Evolutionary conservation across 1,139 yeast species (phyloP).

Genomic region (Geotrichum siamense): DNA sequence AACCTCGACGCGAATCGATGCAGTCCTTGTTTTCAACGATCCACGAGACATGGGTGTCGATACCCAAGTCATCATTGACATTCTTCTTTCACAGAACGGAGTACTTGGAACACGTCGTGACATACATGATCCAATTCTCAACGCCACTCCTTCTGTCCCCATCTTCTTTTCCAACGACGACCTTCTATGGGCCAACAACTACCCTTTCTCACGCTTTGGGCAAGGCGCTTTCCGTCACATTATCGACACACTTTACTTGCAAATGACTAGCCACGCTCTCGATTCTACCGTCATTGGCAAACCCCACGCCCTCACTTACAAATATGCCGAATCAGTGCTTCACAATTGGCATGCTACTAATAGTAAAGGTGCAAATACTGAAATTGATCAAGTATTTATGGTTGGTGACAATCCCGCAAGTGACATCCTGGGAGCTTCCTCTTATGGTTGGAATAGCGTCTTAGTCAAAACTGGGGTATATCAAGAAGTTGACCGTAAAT

Average conservation of each 20-base stretch:
- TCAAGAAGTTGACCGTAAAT: constrained; percentile 54
- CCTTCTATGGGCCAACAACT: constrained; percentile 86
- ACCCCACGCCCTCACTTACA: constrained; percentile 74
- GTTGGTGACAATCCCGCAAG: constrained; percentile 95
- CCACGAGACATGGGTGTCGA: constrained; percentile 89
- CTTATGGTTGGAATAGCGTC: constrained; percentile 80
- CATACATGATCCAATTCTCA: constrained; percentile 18
- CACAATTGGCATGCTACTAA: too few relatives aligned
- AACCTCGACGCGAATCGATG: constrained; percentile 33
- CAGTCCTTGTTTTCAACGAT: constrained; percentile 81
- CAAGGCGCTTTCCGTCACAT: constrained; percentile 80
- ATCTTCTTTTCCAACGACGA: constrained; percentile 84
- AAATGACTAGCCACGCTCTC: constrained; percentile 48
- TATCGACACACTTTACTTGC: constrained; percentile 56
- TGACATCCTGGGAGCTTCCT: constrained; percentile 84
- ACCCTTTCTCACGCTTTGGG: constrained; percentile 73
- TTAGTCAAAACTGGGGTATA: constrained; percentile 85
- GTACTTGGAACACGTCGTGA: constrained; percentile 53
- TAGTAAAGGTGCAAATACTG: constrained; percentile 21
- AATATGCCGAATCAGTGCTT: constrained; percentile 69
- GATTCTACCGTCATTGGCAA: constrained; percentile 69
- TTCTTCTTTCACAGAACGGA: constrained; percentile 61
- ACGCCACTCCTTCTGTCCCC: constrained; percentile 60
- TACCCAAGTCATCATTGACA: constrained; percentile 66
- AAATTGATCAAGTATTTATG: constrained; percentile 57